Evolutionary conservation across 2,329 filamentous ascomycete species (phyloP).

Genomic region (Ascochyta pisi): DNA sequence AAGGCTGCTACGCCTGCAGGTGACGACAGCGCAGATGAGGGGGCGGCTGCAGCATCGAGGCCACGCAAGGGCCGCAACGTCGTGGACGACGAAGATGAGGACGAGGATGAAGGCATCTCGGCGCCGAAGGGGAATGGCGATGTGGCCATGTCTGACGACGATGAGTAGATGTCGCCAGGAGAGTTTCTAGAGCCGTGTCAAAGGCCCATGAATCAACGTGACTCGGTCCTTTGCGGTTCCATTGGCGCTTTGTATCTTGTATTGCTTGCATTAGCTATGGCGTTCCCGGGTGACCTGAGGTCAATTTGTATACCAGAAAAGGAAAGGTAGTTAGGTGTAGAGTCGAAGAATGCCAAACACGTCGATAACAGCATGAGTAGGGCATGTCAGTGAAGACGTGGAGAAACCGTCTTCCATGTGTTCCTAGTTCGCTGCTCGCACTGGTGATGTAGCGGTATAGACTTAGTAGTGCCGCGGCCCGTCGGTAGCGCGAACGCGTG

Average conservation of each 20-base stretch:
- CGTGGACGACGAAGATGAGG: slow-evolving; percentile 46
- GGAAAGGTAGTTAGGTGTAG: slow-evolving; percentile 3
- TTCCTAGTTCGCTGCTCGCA: neutral
- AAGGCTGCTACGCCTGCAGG: slow-evolving; percentile 13
- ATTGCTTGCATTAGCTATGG: slow-evolving; percentile 22
- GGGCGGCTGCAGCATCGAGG: slow-evolving; percentile 30
- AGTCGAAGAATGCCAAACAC: neutral
- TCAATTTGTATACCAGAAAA: slow-evolving; percentile 15
- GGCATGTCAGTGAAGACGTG: neutral
- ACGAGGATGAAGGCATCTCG: slow-evolving; percentile 33
- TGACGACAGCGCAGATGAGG: slow-evolving; percentile 35
- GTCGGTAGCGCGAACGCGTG: slow-evolving; percentile 24
- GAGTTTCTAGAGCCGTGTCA: neutral
- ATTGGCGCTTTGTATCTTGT: slow-evolving; percentile 7
- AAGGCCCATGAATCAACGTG: neutral
- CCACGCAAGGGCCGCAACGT: slow-evolving; percentile 42
- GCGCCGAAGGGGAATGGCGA: slow-evolving; percentile 33
- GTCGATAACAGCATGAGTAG: neutral
- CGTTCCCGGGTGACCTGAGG: slow-evolving; percentile 7
- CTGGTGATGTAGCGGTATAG: neutral
- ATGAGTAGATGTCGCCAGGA: slow-evolving; percentile 22
- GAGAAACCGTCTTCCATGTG: neutral
- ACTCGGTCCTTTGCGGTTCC: neutral
- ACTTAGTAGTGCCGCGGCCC: slow-evolving; percentile 7
- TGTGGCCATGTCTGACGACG: slow-evolving; percentile 40